phyloP scores from a whole-genome alignment of 129 eudicot genomes.

The Apium graveolens region DNA sequence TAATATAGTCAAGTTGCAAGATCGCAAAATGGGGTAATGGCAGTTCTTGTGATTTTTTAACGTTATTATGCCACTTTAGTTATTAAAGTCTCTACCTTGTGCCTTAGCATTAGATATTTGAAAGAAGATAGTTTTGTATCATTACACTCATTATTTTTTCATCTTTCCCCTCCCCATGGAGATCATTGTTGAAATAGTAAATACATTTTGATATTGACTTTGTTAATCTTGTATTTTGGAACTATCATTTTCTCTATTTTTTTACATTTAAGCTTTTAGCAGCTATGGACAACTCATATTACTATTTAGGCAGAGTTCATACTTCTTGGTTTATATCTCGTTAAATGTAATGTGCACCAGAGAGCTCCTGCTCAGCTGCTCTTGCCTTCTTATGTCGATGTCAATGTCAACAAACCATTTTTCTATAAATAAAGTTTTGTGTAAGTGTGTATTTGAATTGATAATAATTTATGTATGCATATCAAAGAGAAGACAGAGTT shows the following conservation, averaged over 20 bases:
- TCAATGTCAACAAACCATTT: too few species aligned
- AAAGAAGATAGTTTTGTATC: constrained; percentile 5
- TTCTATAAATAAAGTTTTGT: too few species aligned
- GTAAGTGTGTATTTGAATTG: too few species aligned
- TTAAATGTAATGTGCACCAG: too few species aligned
- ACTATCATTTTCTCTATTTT: background rate
- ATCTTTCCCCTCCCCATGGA: background rate
- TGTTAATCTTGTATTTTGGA: background rate
- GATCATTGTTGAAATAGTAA: constrained; percentile 7
- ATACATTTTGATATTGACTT: background rate
- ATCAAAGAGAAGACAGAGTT: too few species aligned
- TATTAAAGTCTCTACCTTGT: background rate
- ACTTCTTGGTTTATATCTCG: too few species aligned
- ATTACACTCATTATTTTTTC: background rate
- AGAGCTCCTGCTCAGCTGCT: too few species aligned
- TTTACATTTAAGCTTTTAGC: too few species aligned
- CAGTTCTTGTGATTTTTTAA: background rate
- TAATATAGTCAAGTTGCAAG: background rate
- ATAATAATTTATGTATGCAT: too few species aligned
- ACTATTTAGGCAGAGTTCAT: too few species aligned
- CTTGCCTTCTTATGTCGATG: too few species aligned
- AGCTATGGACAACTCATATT: too few species aligned
- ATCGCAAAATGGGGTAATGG: background rate
- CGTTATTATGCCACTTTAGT: background rate
- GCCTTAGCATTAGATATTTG: background rate